These are phyloP conservation scores for Rhododendron ferrugineum DNA, from an alignment of 148 eudicot genomes.

Conservation along the genomic window DNA sequence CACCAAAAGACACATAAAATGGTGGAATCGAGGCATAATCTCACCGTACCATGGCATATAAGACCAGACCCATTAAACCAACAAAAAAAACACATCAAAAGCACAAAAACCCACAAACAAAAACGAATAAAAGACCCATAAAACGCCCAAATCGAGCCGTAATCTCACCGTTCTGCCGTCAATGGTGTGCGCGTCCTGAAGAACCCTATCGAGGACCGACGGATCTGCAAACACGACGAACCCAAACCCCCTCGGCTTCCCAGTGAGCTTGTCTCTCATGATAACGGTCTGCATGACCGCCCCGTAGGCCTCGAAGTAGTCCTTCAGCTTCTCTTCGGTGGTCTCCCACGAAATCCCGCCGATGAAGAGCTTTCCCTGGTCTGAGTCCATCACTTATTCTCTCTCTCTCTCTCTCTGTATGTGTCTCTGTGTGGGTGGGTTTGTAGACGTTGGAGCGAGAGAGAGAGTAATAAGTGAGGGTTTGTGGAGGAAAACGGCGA, in stretches of 20 bases:
- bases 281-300: slow-evolving; percentile 66
- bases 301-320: slow-evolving; percentile 68
- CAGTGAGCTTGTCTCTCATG: slow-evolving; percentile 72
- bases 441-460: neutral
- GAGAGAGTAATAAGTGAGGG: neutral
- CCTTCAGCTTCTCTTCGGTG: slow-evolving; percentile 62
- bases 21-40: no score
- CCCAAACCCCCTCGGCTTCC: slow-evolving; percentile 83
- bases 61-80: no score
- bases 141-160: no score
- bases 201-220: slow-evolving; percentile 61
- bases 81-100: no score
- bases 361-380: slow-evolving; percentile 84
- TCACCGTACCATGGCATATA: no score
- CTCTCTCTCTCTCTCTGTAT: neutral
- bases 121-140: no score
- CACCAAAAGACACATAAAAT: no score
- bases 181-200: slow-evolving; percentile 66
- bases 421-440: neutral
- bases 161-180: slow-evolving; percentile 55
- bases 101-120: no score
- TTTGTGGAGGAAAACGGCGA: neutral
- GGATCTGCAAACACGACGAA: slow-evolving; percentile 90
- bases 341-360: slow-evolving; percentile 98
- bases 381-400: slow-evolving; percentile 58